Base-by-base conservation (phyloP, 495 filamentous ascomycete genomes). In the Penicillium daleae region DNA sequence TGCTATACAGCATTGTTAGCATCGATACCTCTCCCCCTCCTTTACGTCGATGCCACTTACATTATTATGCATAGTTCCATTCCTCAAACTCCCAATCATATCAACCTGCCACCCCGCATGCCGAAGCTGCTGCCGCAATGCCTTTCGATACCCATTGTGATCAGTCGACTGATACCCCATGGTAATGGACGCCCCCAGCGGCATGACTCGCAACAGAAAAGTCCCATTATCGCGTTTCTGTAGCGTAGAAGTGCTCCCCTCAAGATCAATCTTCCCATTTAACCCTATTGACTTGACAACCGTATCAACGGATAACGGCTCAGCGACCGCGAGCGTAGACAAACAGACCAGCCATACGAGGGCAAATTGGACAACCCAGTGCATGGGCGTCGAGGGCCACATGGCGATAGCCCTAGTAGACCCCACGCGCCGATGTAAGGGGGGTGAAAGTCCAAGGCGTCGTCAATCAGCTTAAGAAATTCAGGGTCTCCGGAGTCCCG, bases 161-260 rank as follows among this genome's bases (percentile, higher is more conserved):
- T 83, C 81, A 2, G 70, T 76, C 1, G 81, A 84, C 29, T 69
- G 69, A 48, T 79, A 81, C 24, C 86, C 86, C 46, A 76, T 73
- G 4, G 85, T 86, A 63, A 88, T 85, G 0, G 85, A 87, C 12
- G 84, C 85, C 27, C 85, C 85, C 24, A 86, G 75, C 26, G 84
- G 82, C 70, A 87, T 73, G 26, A 85, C 75, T 10, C 83, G 74
- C 6, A 86, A 74, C 5, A 66, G 51, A 33, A 73, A 73, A 7
- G 61, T 62, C 12, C 54, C 50, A 35, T 55, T 53, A 13, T 59
- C 61, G 22, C 63, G 63, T 2, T 42, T 10, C 35, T 52, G 58
- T n/a, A 66, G n/a, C 10, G 29, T 17, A 13, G 62, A 48, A 22
- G 8, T 32, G 22, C 13, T 27, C 4, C 53, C 32, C 19, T 44